phyloP scores from a whole-genome alignment of 2,329 filamentous ascomycete species.

The Sarocladium brachiariae region DNA sequence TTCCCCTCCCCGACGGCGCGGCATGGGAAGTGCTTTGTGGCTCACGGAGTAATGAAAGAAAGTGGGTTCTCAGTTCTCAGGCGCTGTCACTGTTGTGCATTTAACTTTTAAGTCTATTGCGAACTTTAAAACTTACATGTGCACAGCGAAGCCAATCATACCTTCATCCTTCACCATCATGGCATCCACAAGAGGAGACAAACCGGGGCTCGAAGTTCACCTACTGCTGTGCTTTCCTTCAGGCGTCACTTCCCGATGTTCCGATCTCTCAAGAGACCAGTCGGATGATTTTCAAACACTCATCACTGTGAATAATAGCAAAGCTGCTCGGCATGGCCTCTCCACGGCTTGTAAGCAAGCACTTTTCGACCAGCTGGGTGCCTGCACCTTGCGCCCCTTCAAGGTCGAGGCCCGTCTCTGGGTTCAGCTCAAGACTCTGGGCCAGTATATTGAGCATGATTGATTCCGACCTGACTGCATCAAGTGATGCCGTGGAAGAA shows the following conservation, averaged over 20 bases:
- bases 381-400: not conserved
- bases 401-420: not conserved
- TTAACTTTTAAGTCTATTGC: not conserved
- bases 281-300: not conserved
- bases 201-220: too few relatives aligned
- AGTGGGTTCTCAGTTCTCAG: not conserved
- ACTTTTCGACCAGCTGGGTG: not conserved
- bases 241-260: too few relatives aligned
- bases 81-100: not conserved
- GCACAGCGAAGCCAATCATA: not conserved
- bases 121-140: not conserved
- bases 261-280: too few relatives aligned
- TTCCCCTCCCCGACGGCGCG: slow-evolving; percentile 2
- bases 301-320: not conserved
- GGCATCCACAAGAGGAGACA: not conserved
- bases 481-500: not conserved
- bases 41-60: not conserved
- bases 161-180: not conserved
- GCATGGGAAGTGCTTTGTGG: too few relatives aligned
- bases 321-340: not conserved
- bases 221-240: too few relatives aligned
- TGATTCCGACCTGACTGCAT: not conserved
- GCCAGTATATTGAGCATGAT: not conserved
- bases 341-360: not conserved
- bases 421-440: too few relatives aligned